Evolutionary conservation across 2,329 filamentous ascomycete genomes (phyloP), one percentile per base, ranked within the genome.

Genomic region (Pyricularia grisea): DNA sequence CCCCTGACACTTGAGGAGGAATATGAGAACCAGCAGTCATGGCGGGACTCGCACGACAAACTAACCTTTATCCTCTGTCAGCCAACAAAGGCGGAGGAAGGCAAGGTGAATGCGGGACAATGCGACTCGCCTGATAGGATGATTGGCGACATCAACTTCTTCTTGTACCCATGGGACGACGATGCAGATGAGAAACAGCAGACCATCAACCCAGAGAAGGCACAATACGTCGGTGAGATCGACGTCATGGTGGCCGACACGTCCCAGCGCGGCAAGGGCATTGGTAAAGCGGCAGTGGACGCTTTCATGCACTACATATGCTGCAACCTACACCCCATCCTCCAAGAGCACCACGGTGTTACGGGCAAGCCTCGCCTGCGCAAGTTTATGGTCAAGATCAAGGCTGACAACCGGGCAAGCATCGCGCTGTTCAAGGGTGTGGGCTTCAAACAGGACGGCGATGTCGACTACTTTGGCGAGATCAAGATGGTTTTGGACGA

Each of bases 21-120:
- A 82, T 93, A 95, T 78, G 86, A 88, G 67, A 98, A 97, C 89
- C 94, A 97, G 78, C 80, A 81, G n/a, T 92, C 89, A 72, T 98
- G 94, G 94, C 89, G 93, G 55, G 81, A 81, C 25, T 92, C 95
- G 61, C 79, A 81, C 30, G 94, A 98, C 79, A 98, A 98, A 80
- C 79, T 98, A 71, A 98, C 94, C 0, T 98, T 97, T 74, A 97
- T 98, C 76, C 79, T 92, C 68, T 97, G 93, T 76, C 80, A 83
- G 11, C 85, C 87, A 0, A 20, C 66, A 23, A n/a, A 28, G 12
- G 30, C 33, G 33, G 33, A 36, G 9, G 36, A 70, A 76, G 0
- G 69, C 69, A 7, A 33, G 70, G 4, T 66, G 31, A 42, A 72
- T 20, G 80, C 83, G 0, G 79, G 80, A 12, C 77, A 78, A 0